phyloP scores from a whole-genome alignment of 495 filamentous ascomycete genomes.

The Massariosphaeria phaeospora region DNA sequence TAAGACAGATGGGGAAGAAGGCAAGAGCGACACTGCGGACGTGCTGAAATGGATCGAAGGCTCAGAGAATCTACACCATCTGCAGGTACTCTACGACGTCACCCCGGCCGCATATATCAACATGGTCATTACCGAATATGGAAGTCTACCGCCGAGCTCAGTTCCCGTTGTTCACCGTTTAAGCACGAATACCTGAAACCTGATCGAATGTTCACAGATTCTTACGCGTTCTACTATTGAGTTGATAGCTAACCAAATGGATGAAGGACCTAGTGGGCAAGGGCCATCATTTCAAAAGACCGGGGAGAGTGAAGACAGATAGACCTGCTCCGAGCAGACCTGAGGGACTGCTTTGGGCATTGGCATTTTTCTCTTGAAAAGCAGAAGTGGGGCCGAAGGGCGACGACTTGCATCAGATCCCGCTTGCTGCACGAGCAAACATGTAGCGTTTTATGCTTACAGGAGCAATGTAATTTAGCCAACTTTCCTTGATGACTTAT shows the following conservation, averaged over 20 bases:
- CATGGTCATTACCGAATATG: constrained; percentile 87
- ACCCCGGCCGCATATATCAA: constrained; percentile 86
- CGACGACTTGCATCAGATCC: too few species aligned
- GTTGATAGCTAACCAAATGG: background rate
- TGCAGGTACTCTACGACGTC: constrained; percentile 89
- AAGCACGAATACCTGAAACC: constrained; percentile 38
- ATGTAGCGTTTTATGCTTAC: too few species aligned
- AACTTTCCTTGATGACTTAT: too few species aligned
- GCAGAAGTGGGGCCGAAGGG: too few species aligned
- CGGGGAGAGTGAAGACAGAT: too few species aligned
- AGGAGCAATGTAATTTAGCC: too few species aligned
- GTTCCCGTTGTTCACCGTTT: constrained; percentile 60
- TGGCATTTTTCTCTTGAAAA: too few species aligned
- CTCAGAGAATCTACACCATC: constrained; percentile 59
- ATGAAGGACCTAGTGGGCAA: too few species aligned
- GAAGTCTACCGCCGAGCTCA: constrained; percentile 77
- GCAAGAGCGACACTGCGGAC: constrained; percentile 32
- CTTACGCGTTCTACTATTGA: background rate
- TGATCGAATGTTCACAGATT: background rate
- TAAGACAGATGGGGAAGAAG: constrained; percentile 41
- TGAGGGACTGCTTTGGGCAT: too few species aligned
- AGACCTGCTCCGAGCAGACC: too few species aligned
- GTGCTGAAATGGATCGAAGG: constrained; percentile 55
- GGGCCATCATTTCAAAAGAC: too few species aligned
- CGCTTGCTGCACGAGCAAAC: too few species aligned